Conservation (phyloP, 176 grass and related monocot genomes). For the Zoysia japonica region DNA sequence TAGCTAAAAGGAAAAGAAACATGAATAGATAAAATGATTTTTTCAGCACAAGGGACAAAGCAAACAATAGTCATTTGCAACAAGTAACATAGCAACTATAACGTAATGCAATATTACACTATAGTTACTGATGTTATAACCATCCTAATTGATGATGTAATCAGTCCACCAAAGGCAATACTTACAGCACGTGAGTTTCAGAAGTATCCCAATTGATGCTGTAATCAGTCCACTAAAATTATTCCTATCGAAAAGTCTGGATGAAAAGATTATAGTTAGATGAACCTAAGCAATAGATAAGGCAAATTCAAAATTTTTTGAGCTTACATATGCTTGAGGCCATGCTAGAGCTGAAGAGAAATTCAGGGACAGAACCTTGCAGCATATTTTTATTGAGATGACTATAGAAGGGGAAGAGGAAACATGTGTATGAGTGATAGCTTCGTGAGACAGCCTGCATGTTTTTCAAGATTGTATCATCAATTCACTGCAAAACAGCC, state of each 20-base stretch:
- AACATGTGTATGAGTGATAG: slow-evolving; percentile 23
- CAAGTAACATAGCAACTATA: too few species aligned
- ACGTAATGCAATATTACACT: too few species aligned
- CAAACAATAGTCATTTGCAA: too few species aligned
- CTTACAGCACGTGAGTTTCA: slow-evolving; percentile 71
- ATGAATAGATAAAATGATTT: too few species aligned
- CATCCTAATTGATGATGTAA: too few species aligned
- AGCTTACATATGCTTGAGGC: slow-evolving; percentile 64
- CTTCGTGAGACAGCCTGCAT: background rate
- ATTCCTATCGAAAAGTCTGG: slow-evolving; percentile 74
- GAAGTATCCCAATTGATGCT: slow-evolving; percentile 49
- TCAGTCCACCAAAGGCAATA: slow-evolving; percentile 5
- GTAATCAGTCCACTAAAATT: slow-evolving; percentile 58
- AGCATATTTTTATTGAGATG: slow-evolving; percentile 74
- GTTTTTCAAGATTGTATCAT: too few species aligned
- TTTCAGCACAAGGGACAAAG: too few species aligned
- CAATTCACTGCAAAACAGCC: too few species aligned
- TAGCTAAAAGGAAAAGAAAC: too few species aligned
- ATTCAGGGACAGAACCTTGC: slow-evolving; percentile 57
- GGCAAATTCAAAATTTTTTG: slow-evolving; percentile 13
- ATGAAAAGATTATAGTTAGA: slow-evolving; percentile 19
- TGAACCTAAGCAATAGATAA: slow-evolving; percentile 7
- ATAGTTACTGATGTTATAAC: too few species aligned
- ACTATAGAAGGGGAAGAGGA: slow-evolving; percentile 40
- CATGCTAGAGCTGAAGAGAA: slow-evolving; percentile 65